Conservation (phyloP, 1,139 yeast genomes). For the Candida neerlandica region DNA sequence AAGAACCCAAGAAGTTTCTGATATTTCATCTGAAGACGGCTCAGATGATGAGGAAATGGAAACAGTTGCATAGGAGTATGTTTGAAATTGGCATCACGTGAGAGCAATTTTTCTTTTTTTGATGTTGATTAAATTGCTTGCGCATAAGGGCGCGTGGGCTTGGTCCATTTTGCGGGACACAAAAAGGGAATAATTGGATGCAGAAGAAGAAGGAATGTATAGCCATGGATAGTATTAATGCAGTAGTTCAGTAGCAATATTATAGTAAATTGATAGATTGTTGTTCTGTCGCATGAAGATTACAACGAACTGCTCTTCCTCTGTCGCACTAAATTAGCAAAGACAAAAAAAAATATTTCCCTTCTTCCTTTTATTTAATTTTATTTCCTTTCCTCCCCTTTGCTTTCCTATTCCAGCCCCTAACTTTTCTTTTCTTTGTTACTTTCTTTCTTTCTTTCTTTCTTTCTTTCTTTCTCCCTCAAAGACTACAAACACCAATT, state of each 20-base stretch:
- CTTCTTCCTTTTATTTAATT: neutral
- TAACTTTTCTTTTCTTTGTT: neutral
- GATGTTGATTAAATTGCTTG: neutral
- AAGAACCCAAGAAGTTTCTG: slow-evolving; percentile 7
- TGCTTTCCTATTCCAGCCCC: neutral
- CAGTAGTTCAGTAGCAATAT: neutral
- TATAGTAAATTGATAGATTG: neutral
- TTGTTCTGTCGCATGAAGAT: neutral
- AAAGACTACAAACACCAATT: neutral
- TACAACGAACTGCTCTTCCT: neutral
- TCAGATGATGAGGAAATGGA: slow-evolving; percentile 8
- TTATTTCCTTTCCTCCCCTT: neutral
- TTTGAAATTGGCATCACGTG: neutral
- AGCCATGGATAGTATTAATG: neutral
- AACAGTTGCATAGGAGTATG: neutral
- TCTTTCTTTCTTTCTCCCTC: neutral
- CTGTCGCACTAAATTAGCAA: neutral
- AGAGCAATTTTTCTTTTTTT: neutral
- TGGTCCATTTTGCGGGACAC: neutral
- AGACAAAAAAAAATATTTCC: neutral
- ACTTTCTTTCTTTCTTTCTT: neutral
- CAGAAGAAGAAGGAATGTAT: neutral
- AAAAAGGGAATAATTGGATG: too few species aligned
- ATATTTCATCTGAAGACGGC: slow-evolving; percentile 10
- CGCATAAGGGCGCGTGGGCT: neutral